phyloP scores from a whole-genome alignment of 495 filamentous ascomycete species.

The Trichoderma asperelloides region DNA sequence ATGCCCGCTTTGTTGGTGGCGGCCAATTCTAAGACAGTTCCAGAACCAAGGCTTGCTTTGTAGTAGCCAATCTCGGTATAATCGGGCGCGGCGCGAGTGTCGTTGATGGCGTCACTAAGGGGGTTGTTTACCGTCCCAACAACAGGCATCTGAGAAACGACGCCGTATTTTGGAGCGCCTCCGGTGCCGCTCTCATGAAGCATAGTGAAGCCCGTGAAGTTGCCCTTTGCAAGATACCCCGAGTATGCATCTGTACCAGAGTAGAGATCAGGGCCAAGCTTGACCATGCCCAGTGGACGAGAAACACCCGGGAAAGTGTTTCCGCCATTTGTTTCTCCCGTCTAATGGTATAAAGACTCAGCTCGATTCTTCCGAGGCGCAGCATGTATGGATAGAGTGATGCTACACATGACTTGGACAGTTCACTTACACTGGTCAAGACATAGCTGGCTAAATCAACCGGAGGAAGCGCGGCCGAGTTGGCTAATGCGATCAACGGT shows the following conservation, averaged over 20 bases:
- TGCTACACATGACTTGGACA: too few relatives aligned
- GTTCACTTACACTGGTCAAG: conserved; percentile 10
- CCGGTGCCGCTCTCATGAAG: conserved; percentile 71
- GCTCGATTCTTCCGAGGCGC: background rate
- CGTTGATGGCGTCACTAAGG: conserved; percentile 44
- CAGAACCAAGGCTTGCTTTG: conserved; percentile 43
- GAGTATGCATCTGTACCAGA: conserved; percentile 55
- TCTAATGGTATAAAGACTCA: conserved; percentile 14
- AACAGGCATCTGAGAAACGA: conserved; percentile 58
- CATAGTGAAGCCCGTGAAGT: conserved; percentile 61
- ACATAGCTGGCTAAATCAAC: conserved; percentile 7
- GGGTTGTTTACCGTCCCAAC: conserved; percentile 47
- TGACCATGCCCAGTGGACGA: conserved; percentile 60
- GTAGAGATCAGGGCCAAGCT: conserved; percentile 57
- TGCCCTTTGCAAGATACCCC: conserved; percentile 49
- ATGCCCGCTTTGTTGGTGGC: conserved; percentile 56
- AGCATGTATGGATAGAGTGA: background rate
- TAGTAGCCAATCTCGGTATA: conserved; percentile 55
- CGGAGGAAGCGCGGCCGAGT: background rate
- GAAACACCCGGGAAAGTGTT: conserved; percentile 64
- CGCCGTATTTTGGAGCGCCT: conserved; percentile 66
- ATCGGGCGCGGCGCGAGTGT: conserved; percentile 41
- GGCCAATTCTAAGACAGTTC: conserved; percentile 50
- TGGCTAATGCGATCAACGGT: background rate
- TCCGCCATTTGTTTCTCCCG: conserved; percentile 41